These are phyloP conservation scores for Colletotrichum sp. DNA, from an alignment of 2,329 filamentous ascomycete species.

Conservation along the genomic window DNA sequence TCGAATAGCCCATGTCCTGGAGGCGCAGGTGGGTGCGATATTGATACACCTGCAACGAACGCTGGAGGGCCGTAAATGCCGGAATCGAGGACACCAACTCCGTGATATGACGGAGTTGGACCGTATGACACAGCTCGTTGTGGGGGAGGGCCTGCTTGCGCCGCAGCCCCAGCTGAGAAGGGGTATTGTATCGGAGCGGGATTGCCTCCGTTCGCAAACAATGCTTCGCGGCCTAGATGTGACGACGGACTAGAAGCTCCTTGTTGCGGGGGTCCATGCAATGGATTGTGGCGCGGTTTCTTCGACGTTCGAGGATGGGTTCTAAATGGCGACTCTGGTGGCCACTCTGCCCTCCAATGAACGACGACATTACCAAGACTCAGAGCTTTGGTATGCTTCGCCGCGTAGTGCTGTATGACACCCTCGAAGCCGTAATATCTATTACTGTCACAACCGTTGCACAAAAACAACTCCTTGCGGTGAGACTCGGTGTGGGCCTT, in stretches of 20 bases:
- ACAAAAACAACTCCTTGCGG: conserved; percentile 77
- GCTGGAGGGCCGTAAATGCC: neutral
- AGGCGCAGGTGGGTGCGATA: conserved; percentile 21
- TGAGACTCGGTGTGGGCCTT: conserved; percentile 70
- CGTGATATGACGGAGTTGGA: neutral
- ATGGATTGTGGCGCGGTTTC: neutral
- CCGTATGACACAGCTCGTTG: neutral
- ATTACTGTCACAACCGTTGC: conserved; percentile 69
- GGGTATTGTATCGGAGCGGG: neutral
- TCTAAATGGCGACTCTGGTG: conserved; percentile 74
- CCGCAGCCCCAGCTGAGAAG: neutral
- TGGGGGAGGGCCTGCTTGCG: neutral
- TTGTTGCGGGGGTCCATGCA: conserved; percentile 1
- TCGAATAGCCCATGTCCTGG: conserved; percentile 30
- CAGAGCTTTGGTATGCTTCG: conserved; percentile 76
- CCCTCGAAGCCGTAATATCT: conserved; percentile 80
- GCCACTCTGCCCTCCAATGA: conserved; percentile 84
- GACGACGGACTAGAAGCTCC: neutral
- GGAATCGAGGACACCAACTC: neutral
- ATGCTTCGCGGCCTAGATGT: neutral
- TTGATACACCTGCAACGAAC: neutral
- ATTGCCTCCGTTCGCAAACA: neutral
- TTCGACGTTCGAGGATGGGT: conserved; percentile 54
- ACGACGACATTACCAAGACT: conserved; percentile 76
- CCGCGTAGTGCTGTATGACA: conserved; percentile 82